A percentile compares a stretch with the other conserved stretches of the same genome.
Evolutionary conservation across 1,284 basidiomycete species (phyloP).

Genomic region (Apiotrichum siamense): DNA sequence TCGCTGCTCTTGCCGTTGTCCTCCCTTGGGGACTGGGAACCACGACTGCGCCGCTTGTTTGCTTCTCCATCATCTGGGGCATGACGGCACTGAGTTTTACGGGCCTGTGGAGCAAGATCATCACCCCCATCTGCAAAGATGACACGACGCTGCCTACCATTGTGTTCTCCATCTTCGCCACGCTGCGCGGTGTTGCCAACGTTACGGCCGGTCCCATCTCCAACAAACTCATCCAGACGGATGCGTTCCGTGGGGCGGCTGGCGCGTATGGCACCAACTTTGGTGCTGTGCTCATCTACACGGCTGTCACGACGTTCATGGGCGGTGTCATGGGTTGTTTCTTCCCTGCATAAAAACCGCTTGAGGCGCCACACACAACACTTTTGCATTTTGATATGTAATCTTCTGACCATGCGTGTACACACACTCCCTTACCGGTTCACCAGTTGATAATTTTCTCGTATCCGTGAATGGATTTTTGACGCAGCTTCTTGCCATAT

Average conservation of each 20-base stretch:
- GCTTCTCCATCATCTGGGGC: conserved; percentile 32
- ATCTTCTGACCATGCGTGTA: too few relatives aligned
- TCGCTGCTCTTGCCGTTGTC: conserved; percentile 35
- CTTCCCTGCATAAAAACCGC: conserved; percentile 2
- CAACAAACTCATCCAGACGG: conserved; percentile 26
- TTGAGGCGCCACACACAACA: too few relatives aligned
- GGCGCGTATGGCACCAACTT: conserved; percentile 43
- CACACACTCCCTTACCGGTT: too few relatives aligned
- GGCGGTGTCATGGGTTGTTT: conserved; percentile 11
- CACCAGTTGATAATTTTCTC: conserved; percentile 14
- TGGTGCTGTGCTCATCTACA: conserved; percentile 18
- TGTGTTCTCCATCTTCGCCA: conserved; percentile 40
- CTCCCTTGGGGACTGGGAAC: conserved; percentile 45
- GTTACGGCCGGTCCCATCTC: conserved; percentile 39
- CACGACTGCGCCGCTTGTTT: conserved; percentile 21
- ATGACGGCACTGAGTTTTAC: conserved; percentile 30
- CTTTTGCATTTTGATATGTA: too few relatives aligned
- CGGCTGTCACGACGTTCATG: conserved; percentile 13
- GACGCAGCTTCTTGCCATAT: conserved; percentile 1
- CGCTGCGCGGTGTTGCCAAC: conserved; percentile 43
- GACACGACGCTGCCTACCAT: conserved; percentile 31
- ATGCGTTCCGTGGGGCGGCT: conserved; percentile 21
- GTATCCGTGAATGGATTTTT: conserved; percentile 9
- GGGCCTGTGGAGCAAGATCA: conserved; percentile 33
- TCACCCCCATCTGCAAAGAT: conserved; percentile 31